Evolutionary conservation across 192 early-diverging fungal genomes (phyloP).

Genomic region (Podila clonocystis): DNA sequence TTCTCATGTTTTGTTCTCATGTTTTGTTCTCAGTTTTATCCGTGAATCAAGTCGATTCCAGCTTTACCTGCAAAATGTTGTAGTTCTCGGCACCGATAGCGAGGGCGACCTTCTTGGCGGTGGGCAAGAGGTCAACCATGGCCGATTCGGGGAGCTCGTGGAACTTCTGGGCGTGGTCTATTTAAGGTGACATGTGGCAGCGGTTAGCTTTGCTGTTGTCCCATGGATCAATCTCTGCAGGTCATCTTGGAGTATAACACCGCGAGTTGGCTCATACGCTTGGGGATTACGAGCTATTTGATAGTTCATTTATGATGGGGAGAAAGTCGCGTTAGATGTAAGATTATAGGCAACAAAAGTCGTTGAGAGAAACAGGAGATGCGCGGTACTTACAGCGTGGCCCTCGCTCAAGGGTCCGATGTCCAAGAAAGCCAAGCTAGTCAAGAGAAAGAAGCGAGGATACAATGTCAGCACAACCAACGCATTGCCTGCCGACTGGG

Average conservation of each 20-base stretch:
- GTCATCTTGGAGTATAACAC: neutral
- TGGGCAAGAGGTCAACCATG: slow-evolving; percentile 84
- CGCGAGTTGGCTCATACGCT: slow-evolving; percentile 9
- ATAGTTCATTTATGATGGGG: neutral
- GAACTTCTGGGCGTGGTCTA: slow-evolving; percentile 89
- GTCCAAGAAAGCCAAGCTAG: slow-evolving; percentile 46
- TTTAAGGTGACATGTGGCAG: neutral
- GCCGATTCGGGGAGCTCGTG: slow-evolving; percentile 89
- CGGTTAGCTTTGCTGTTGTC: neutral
- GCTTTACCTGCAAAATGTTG: slow-evolving; percentile 82
- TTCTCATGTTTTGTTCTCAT: neutral
- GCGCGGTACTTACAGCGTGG: slow-evolving; percentile 15
- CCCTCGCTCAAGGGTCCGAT: slow-evolving; percentile 26
- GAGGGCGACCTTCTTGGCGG: slow-evolving; percentile 89
- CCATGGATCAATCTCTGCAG: neutral
- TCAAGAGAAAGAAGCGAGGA: slow-evolving; percentile 9
- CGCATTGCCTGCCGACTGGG: no score
- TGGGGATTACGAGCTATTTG: slow-evolving; percentile 26
- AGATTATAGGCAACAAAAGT: no score
- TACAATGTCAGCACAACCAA: neutral
- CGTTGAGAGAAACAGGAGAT: neutral
- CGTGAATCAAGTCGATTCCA: neutral
- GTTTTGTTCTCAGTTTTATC: slow-evolving; percentile 12
- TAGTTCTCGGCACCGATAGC: slow-evolving; percentile 75
- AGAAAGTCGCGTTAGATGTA: neutral